Base-by-base conservation (phyloP, 2,329 filamentous ascomycete genomes). In the Iodosphaeria phyllophila region DNA sequence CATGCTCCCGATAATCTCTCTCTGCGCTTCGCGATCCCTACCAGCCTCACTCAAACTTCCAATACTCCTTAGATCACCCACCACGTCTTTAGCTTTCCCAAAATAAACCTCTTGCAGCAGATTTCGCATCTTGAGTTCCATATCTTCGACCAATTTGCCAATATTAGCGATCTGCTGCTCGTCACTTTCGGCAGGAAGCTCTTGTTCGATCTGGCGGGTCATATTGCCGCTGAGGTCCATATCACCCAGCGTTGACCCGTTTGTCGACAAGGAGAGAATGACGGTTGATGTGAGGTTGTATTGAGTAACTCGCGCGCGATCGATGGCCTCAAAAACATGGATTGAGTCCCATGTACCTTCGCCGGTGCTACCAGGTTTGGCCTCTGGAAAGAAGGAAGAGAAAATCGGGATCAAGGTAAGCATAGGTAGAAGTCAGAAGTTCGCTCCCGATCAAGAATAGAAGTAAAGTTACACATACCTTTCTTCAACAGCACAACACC, bases 81-180 rank as follows among this genome's bases (percentile, higher is more conserved):
- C 86, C 3, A 98, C 83, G 52, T 98, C 89, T 65, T 92, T 93
- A 28, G 89, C 86, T 62, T 98, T 98, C 46, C 89, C 89, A 54
- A 98, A 98, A 57, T 98, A 98, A 24, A 98, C 89, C 54, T 98
- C 89, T 60, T 98, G 86, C 48, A 98, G 58, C 51, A 95, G 52
- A 52, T 98, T 98, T 36, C 89, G 71, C 89, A 98, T 95, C 64
- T 93, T 92, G 48, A 93, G 70, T 58, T 98, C 89, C 89, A 98
- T 95, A 51, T 98, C 89, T 60, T 98, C 89, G 26, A 98, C 84
- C 45, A 98, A 63, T 35, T 74, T 66, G 29, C 89, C 89, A 31
- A 95, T 80, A 52, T 98, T 98, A 40, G 78, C 79, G 40, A 98
- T 89, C 58, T 98, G 89, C 49, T 77, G 82, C 38, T 77, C 75